These are phyloP conservation scores for Ogataea angusta DNA, from an alignment of 805 yeast species.

Conservation along the genomic window DNA sequence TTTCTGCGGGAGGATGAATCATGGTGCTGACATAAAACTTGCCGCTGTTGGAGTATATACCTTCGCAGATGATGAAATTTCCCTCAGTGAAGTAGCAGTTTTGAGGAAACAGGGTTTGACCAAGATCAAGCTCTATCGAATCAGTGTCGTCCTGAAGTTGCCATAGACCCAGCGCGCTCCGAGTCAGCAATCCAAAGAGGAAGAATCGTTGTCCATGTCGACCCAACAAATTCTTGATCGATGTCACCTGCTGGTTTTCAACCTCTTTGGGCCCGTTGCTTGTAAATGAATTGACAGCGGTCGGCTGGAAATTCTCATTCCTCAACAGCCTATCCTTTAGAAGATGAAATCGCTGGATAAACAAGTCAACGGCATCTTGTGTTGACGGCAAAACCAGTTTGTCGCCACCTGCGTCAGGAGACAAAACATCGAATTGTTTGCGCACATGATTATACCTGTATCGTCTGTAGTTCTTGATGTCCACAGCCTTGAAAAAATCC, in stretches of 20 bases:
- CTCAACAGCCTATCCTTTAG: conserved; percentile 69
- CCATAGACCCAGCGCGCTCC: conserved; percentile 64
- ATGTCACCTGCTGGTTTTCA: conserved; percentile 46
- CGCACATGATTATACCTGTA: conserved; percentile 59
- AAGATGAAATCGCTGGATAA: conserved; percentile 56
- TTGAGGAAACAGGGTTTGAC: conserved; percentile 57
- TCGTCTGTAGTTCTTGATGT: conserved; percentile 61
- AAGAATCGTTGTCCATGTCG: conserved; percentile 74
- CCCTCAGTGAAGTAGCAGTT: conserved; percentile 74
- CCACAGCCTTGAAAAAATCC: conserved; percentile 65
- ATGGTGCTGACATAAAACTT: conserved; percentile 73
- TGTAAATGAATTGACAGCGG: conserved; percentile 43
- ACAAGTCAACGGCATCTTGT: conserved; percentile 38
- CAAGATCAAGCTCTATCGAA: conserved; percentile 60
- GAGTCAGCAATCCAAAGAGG: conserved; percentile 71
- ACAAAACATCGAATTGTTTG: conserved; percentile 52
- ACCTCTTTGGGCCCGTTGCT: conserved; percentile 19
- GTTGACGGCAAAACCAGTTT: conserved; percentile 22
- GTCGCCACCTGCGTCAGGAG: background rate
- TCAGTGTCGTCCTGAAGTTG: conserved; percentile 81
- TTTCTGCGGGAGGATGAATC: conserved; percentile 87
- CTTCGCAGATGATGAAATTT: conserved; percentile 76
- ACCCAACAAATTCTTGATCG: conserved; percentile 82
- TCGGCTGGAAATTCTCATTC: conserved; percentile 67
- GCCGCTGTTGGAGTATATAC: conserved; percentile 70